Evolutionary conservation across 2,329 filamentous ascomycete genomes (phyloP).

Genomic region (Scedosporium aurantiacum): DNA sequence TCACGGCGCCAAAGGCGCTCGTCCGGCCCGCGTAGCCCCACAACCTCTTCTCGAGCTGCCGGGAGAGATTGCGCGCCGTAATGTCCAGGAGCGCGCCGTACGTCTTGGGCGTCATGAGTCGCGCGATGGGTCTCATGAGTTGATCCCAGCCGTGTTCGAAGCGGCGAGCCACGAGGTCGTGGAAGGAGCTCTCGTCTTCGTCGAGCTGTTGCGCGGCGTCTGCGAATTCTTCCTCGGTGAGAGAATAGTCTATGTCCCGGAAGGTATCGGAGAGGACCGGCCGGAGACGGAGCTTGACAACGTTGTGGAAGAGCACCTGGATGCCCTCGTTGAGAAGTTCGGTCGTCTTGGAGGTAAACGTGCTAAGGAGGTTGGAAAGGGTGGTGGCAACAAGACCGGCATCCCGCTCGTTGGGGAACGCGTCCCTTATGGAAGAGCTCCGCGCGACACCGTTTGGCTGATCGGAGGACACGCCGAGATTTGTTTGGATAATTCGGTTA

Average conservation of each 20-base stretch:
- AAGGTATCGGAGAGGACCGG: slow-evolving; percentile 82
- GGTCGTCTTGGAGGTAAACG: slow-evolving; percentile 65
- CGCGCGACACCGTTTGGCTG: slow-evolving; percentile 21
- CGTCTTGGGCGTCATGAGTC: slow-evolving; percentile 68
- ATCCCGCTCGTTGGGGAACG: slow-evolving; percentile 75
- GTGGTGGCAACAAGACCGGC: slow-evolving; percentile 56
- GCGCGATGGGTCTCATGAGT: slow-evolving; percentile 72
- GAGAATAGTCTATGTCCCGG: slow-evolving; percentile 78
- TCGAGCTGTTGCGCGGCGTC: slow-evolving; percentile 44
- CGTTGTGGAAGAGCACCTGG: slow-evolving; percentile 74
- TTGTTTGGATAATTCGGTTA: slow-evolving; percentile 66
- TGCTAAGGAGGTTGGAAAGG: slow-evolving; percentile 56
- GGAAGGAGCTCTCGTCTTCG: slow-evolving; percentile 38
- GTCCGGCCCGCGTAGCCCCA: slow-evolving; percentile 69
- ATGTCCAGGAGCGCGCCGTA: slow-evolving; percentile 66
- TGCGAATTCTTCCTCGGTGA: slow-evolving; percentile 49
- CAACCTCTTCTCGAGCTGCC: slow-evolving; percentile 76
- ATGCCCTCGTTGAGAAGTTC: slow-evolving; percentile 80
- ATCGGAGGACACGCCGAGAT: slow-evolving; percentile 30
- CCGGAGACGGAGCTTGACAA: slow-evolving; percentile 74
- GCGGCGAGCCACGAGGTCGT: slow-evolving; percentile 63
- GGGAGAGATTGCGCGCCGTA: slow-evolving; percentile 64
- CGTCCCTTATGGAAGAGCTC: slow-evolving; percentile 40
- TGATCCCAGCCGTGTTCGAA: slow-evolving; percentile 82
- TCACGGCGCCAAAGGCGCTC: slow-evolving; percentile 69